phyloP scores from a whole-genome alignment of 441 rosid species.

The Pelargonium australe region DNA sequence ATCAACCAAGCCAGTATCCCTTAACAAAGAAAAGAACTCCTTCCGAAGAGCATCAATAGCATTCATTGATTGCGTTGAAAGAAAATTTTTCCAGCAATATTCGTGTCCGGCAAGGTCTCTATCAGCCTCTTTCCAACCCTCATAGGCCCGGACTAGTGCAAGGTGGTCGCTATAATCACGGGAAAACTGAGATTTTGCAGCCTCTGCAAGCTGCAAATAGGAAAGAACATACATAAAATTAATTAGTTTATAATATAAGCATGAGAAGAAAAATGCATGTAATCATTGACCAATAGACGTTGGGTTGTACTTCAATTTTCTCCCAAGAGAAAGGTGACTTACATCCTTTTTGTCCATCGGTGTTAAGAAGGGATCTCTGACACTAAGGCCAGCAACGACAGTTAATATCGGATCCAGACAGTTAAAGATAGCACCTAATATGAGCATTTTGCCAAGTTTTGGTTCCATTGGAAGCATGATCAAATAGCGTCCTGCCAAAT shows the following conservation, averaged over 20 bases:
- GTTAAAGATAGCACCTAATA: conserved; percentile 87
- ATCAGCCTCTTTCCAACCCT: conserved; percentile 98
- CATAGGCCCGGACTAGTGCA: conserved; percentile 99
- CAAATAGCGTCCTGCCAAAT: conserved; percentile 61
- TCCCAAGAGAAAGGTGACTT: conserved; percentile 26
- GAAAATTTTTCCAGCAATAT: conserved; percentile 97
- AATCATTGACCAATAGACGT: neutral
- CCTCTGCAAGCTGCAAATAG: conserved; percentile 72
- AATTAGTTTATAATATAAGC: neutral
- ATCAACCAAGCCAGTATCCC: conserved; percentile 72
- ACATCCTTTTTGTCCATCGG: conserved; percentile 98
- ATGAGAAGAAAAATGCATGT: neutral
- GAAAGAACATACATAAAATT: conserved; percentile 4
- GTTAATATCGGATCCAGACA: conserved; percentile 95
- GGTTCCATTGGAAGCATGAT: conserved; percentile 97
- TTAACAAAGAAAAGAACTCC: conserved; percentile 78
- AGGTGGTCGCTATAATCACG: conserved; percentile 98
- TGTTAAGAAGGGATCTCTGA: conserved; percentile 94
- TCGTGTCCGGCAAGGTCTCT: conserved; percentile 91
- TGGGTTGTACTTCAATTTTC: neutral
- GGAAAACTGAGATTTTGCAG: conserved; percentile 90
- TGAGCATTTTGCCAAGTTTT: conserved; percentile 95
- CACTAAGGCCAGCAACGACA: conserved; percentile 91
- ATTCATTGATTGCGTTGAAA: conserved; percentile 91
- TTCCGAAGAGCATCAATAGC: conserved; percentile 92